Evolutionary conservation across 2,329 filamentous ascomycete genomes (phyloP).

Genomic region (Aspergillus thermomutatus): DNA sequence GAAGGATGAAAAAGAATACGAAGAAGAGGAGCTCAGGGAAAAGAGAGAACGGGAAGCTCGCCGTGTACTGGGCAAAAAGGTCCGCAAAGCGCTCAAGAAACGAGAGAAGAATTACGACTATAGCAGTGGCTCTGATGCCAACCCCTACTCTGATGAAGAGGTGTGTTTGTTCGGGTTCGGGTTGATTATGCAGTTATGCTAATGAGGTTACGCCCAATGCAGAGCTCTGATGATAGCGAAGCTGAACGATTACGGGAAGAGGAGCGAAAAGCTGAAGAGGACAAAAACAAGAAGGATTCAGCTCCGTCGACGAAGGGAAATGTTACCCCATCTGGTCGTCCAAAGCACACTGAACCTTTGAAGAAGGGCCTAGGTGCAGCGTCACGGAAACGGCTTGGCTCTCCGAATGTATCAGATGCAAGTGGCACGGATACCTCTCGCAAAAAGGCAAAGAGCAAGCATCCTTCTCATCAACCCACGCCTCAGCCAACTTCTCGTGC

Average conservation of each 20-base stretch:
- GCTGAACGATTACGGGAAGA: slow-evolving; percentile 60
- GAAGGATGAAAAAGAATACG: slow-evolving; percentile 66
- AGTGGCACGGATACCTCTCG: slow-evolving; percentile 86
- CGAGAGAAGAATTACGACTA: slow-evolving; percentile 86
- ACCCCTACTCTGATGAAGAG: slow-evolving; percentile 55
- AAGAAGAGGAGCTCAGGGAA: slow-evolving; percentile 66
- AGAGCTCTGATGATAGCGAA: slow-evolving; percentile 63
- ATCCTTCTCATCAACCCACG: slow-evolving; percentile 33
- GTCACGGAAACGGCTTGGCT: slow-evolving; percentile 77
- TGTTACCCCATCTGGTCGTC: slow-evolving; percentile 61
- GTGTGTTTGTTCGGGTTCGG: slow-evolving; percentile 28
- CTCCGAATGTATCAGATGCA: slow-evolving; percentile 82
- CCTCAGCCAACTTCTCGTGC: slow-evolving; percentile 52
- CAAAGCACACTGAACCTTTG: slow-evolving; percentile 50
- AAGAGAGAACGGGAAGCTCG: slow-evolving; percentile 62
- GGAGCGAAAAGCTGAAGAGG: slow-evolving; percentile 57
- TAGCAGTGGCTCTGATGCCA: slow-evolving; percentile 63
- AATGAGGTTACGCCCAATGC: slow-evolving; percentile 8
- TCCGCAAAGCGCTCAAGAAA: slow-evolving; percentile 77
- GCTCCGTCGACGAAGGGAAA: slow-evolving; percentile 67
- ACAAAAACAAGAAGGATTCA: slow-evolving; percentile 51
- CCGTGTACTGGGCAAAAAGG: slow-evolving; percentile 69
- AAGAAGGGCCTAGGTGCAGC: slow-evolving; percentile 52
- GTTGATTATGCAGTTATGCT: slow-evolving; percentile 22
- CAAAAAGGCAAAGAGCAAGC: slow-evolving; percentile 74